Base-by-base conservation (phyloP, 225 moss, liverwort and hornwort species). In the Sphagnum contortum region DNA sequence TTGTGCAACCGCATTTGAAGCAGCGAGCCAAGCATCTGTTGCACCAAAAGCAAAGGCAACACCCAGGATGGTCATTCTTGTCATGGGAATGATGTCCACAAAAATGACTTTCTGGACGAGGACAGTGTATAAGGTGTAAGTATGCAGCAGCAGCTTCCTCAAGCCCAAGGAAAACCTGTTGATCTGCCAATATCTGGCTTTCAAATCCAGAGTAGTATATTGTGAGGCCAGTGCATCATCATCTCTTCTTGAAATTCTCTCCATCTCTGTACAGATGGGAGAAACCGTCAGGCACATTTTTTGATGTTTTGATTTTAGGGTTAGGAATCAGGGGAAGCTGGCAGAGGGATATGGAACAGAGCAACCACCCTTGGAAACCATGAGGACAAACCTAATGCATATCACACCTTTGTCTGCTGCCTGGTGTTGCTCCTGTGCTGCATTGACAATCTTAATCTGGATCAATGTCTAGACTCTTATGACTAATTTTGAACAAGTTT, bases 251-350 rank as follows among this genome's bases (percentile, higher is more conserved):
- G n/a, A n/a, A n/a, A n/a, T n/a, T n/a, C n/a, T n/a, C n/a, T n/a
- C n/a, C n/a, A n/a, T n/a, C n/a, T n/a, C n/a, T n/a, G n/a, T n/a
- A n/a, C n/a, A n/a, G n/a, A n/a, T n/a, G n/a, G n/a, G n/a, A n/a
- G n/a, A n/a, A n/a, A n/a, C n/a, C n/a, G n/a, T n/a, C n/a, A n/a
- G n/a, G n/a, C n/a, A n/a, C n/a, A n/a, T n/a, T n/a, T n/a, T n/a
- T n/a, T n/a, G n/a, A n/a, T n/a, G n/a, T n/a, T n/a, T n/a, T n/a
- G n/a, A n/a, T n/a, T n/a, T n/a, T n/a, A n/a, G n/a, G n/a, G n/a
- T n/a, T n/a, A n/a, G 57, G n/a, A n/a, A n/a, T n/a, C 67, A 76
- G 74, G 83, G 80, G 71, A 80, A 80, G 68, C 65, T 80, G 72
- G 66, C 72, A 66, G 74, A 83, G 58, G 64, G 79, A 67, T 48